phyloP scores from a whole-genome alignment of 169 alveolate genomes.

The Eimeria maxima region DNA sequence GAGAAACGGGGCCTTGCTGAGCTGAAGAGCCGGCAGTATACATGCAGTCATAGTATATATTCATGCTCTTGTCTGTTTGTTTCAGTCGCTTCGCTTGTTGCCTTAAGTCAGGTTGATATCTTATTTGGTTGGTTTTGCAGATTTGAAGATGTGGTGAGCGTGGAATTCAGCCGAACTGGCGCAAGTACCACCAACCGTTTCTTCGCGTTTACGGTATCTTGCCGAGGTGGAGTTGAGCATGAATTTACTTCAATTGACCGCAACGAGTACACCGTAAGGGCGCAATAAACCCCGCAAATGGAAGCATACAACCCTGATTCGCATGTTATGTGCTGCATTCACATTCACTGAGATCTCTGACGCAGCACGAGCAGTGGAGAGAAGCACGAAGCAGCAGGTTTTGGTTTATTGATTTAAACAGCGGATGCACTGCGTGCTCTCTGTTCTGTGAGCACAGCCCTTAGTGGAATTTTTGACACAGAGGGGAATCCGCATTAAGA shows the following conservation, averaged over 20 bases:
- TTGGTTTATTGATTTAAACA: not conserved
- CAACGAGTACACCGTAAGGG: conserved; percentile 91
- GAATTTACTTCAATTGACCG: conserved; percentile 97
- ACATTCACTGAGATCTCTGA: not conserved
- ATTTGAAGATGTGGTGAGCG: conserved; percentile 95
- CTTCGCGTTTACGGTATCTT: conserved; percentile 95
- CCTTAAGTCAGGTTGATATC: not conserved
- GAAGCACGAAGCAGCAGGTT: not conserved
- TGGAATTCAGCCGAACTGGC: conserved; percentile 97
- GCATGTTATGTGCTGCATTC: not conserved
- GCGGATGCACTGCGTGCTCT: not conserved
- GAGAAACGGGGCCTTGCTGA: too few relatives aligned
- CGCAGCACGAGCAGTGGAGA: not conserved
- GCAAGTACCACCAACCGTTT: conserved; percentile 95
- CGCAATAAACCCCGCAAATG: not conserved
- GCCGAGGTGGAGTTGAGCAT: conserved; percentile 93
- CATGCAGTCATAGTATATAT: not conserved
- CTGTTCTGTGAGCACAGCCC: conserved; percentile 51
- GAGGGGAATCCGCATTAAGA: conserved; percentile 82
- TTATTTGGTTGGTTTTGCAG: conserved; percentile 70
- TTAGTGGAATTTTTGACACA: conserved; percentile 64
- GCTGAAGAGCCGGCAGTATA: too few relatives aligned
- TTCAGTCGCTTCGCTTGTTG: not conserved
- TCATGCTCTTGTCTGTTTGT: not conserved
- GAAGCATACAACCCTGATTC: not conserved